Evolutionary conservation across 768 basidiomycete species (phyloP), one percentile per base, ranked within the genome.

Genomic region (Saitozyma podzolica): DNA sequence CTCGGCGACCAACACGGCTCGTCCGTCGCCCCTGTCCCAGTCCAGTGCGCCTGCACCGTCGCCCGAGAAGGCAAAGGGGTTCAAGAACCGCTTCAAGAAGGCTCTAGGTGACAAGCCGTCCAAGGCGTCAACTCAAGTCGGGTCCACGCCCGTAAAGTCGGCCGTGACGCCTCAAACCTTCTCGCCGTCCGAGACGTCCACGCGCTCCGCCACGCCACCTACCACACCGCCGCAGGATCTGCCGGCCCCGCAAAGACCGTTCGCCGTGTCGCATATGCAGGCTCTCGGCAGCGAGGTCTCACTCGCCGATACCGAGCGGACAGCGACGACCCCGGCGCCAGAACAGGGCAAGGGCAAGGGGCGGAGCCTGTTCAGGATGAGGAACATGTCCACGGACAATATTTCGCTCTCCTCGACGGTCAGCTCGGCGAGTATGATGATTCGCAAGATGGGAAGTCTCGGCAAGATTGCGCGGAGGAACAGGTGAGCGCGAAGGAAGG

Each of bases 331-430:
- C 53, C 50, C 50, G 61, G 54, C 66, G 80, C 52, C 50, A 67
- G 59, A n/a, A 56, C 55, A 40, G 54, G 64, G 45, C 78, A 75
- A 81, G 72, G 56, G 79, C 76, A 74, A 67, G 63, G 29, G 29
- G 29, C 29, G 63, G 62, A 87, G 49, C 84, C 86, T 97, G 67
- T 94, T 98, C 84, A 96, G 92, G 79, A 86, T 89, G 66, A 87
- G 89, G 67, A 95, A 96, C 76, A 86, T 87, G 49, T 89, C 88
- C 58, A 94, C 91, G 49, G 93, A 95, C 80, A 96, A 95, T 79
- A 95, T 98, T 67, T 96, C 93, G 37, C 85, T 98, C 45, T 90
- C 89, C 17, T 93, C 91, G 8, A 96, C 95, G 50, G 94, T 96
- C 70, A 91, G 89, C 66, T 91, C 89, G 55, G 95, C 95, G 19